Evolutionary conservation across 202 grass and related monocot species (phyloP).

Genomic region (Schoenoplectus tabernaemontani): DNA sequence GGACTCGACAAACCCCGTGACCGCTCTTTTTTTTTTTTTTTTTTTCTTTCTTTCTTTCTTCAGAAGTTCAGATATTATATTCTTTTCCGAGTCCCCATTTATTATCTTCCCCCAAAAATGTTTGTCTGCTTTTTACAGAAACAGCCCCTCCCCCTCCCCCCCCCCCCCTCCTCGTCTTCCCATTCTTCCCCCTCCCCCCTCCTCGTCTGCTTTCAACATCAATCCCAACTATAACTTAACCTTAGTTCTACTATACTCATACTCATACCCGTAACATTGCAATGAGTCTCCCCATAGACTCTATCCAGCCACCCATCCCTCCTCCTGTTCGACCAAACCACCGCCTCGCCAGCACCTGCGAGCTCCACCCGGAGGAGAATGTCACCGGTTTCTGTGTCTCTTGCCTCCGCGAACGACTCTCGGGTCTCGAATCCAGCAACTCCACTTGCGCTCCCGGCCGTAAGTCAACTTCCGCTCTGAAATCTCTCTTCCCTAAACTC

Average conservation of each 20-base stretch:
- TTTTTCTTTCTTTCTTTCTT: background rate
- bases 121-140: background rate
- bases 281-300: conserved; percentile 21
- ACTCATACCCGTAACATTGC: background rate
- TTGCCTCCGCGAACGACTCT: conserved; percentile 88
- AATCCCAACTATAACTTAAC: conserved; percentile 23
- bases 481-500: conserved; percentile 62
- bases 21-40: conserved; percentile 7
- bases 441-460: conserved; percentile 47
- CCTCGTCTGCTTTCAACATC: background rate
- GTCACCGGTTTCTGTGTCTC: conserved; percentile 91
- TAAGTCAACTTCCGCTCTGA: conserved; percentile 80
- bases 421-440: conserved; percentile 61
- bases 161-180: background rate
- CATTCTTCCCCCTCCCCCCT: conserved; percentile 25
- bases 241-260: background rate
- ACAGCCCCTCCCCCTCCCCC: background rate
- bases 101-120: background rate
- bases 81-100: background rate
- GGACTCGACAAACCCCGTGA: conserved; percentile 46
- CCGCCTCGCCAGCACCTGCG: conserved; percentile 50
- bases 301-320: conserved; percentile 28
- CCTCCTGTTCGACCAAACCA: conserved; percentile 40
- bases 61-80: background rate
- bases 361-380: conserved; percentile 81